Conservation (phyloP, 2,329 filamentous ascomycete species). For the Alternaria panax region DNA sequence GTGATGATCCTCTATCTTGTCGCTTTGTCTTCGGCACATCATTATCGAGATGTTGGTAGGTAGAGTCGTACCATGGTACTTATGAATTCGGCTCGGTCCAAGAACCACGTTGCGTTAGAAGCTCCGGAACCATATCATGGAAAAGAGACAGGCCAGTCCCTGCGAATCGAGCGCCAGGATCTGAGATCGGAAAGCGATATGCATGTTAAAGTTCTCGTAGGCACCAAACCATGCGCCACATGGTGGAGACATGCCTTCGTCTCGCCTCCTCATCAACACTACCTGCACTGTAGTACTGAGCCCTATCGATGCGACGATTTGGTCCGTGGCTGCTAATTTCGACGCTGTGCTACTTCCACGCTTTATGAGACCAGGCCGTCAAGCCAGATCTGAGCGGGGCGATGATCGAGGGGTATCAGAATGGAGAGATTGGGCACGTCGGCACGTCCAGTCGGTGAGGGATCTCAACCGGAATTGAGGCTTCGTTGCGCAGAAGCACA, state of each 20-base stretch:
- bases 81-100: neutral
- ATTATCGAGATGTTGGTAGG: neutral
- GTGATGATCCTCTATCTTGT: neutral
- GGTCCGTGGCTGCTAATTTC: neutral
- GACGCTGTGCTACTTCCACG: neutral
- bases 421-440: neutral
- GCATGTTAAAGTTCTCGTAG: neutral
- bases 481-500: neutral
- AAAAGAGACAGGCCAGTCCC: neutral
- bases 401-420: neutral
- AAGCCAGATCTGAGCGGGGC: neutral
- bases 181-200: neutral
- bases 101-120: slow-evolving; percentile 3
- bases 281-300: neutral
- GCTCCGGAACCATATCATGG: neutral
- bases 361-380: neutral
- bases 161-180: neutral
- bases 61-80: slow-evolving; percentile 1
- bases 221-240: neutral
- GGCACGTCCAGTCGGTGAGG: neutral
- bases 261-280: slow-evolving; percentile 3
- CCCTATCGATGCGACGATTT: neutral
- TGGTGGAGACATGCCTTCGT: neutral
- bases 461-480: neutral
- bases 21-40: neutral